These are phyloP conservation scores for Potentilla sterilis DNA, from an alignment of 306 rosid species.

Conservation along the genomic window DNA sequence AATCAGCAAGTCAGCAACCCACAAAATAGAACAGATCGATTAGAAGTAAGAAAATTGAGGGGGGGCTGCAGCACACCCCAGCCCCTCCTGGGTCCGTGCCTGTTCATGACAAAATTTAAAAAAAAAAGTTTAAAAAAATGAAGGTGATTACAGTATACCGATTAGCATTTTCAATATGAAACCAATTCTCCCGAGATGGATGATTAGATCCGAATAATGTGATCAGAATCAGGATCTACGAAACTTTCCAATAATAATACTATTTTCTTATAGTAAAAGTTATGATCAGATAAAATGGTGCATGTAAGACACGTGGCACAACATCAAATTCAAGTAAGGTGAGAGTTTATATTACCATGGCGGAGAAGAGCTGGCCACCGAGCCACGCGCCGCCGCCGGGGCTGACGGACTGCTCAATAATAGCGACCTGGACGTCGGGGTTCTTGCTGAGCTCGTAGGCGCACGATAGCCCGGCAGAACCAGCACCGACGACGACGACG, in stretches of 20 bases:
- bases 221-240: neutral
- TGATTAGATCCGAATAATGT: neutral
- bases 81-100: too few relatives aligned
- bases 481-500: constrained; percentile 79
- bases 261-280: too few relatives aligned
- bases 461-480: constrained; percentile 97
- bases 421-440: constrained; percentile 61
- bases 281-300: neutral
- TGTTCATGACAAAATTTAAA: neutral
- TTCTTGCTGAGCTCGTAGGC: constrained; percentile 92
- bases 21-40: too few relatives aligned
- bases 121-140: too few relatives aligned
- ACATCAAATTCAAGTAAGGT: neutral
- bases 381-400: constrained; percentile 99
- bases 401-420: constrained; percentile 89
- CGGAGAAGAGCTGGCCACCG: constrained; percentile 95
- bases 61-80: too few relatives aligned
- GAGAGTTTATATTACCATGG: constrained; percentile 47
- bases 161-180: neutral
- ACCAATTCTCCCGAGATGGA: neutral
- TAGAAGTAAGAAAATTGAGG: too few relatives aligned
- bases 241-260: too few relatives aligned
- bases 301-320: constrained; percentile 13
- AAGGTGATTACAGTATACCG: neutral
- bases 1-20: too few relatives aligned